phyloP scores from a whole-genome alignment of 23 red algal genomes.

The Gracilaria domingensis region DNA sequence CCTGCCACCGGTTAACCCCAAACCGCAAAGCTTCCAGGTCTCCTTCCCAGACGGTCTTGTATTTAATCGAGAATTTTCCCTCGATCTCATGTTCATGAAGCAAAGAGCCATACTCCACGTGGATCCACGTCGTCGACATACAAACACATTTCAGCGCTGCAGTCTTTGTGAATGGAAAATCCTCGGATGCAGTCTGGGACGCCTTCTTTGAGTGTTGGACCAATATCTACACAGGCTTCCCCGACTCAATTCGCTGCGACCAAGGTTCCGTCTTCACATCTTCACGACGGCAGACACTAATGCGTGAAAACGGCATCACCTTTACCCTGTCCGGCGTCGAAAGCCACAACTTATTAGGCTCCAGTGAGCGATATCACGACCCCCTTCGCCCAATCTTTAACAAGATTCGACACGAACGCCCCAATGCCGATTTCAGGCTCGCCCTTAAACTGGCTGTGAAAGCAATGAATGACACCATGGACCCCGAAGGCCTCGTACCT shows the following conservation, averaged over 20 bases:
- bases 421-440: not conserved
- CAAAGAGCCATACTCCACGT: too few species aligned
- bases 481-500: not conserved
- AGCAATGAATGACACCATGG: constrained; percentile 22
- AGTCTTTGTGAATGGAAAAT: not conserved
- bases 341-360: constrained; percentile 32
- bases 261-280: constrained; percentile 35
- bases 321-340: not conserved
- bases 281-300: not conserved
- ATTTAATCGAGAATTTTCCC: too few species aligned
- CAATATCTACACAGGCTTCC: not conserved
- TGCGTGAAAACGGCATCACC: not conserved
- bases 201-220: constrained; percentile 47
- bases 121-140: constrained; percentile 24
- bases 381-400: not conserved
- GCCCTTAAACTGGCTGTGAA: not conserved
- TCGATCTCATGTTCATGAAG: too few species aligned
- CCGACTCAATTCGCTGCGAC: constrained; percentile 2
- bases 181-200: constrained; percentile 8
- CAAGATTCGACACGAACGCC: not conserved
- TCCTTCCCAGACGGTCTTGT: too few species aligned
- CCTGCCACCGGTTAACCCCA: too few species aligned
- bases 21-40: too few species aligned
- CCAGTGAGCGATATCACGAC: constrained; percentile 36
- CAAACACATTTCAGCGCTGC: constrained; percentile 16